Base-by-base conservation (phyloP, 148 eudicot genomes). In the Vaccinium vitisidaea region DNA sequence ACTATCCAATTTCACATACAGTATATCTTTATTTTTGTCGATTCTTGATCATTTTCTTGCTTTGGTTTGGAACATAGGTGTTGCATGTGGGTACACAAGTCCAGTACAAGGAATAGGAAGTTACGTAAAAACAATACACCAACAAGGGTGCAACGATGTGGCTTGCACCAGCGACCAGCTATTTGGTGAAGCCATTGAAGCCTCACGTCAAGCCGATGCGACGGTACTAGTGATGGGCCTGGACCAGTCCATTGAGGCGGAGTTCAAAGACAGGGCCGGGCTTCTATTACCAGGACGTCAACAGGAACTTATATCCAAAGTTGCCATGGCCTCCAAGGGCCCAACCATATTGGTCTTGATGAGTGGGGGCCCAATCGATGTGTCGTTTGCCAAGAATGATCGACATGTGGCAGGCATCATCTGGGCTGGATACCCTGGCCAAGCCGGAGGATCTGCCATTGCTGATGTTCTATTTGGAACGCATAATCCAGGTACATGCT, bases 341-440 rank as follows among this genome's bases (percentile, higher is more conserved):
- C 96, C 99, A 15, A 86, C 89, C 8, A 82, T 95, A 23, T 84
- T 97, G 86, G 98, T 97, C n/a, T 59, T 97, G 83, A 93, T 97
- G 98, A 90, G 92, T 52, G 99, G 98, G 13, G 99, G 99, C 46
- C 94, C 99, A 8, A 85, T 95, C 46, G 99, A 97, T 83, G 88
- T 97, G 18, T 87, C 98, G 0, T 97, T 97, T 52, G 98, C 99
- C 39, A 82, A 95, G 85, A 90, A 86, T 13, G 94, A 97, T 76
- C 94, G 93, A 0, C 83, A 77, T 32, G 89, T 97, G 36, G 86
- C 90, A 0, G 95, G 93, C 48, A 94, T 97, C 71, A 10, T 95
- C 10, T 96, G 99, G 99, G 98, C 87, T 54, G 99, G 99, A 10
- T 97, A 97, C 85, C 99, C 99, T 0, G 98, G 98, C 46, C 99